Evolutionary conservation across 164 flowering plant genomes (phyloP).

Genomic region (Annona cherimola): DNA sequence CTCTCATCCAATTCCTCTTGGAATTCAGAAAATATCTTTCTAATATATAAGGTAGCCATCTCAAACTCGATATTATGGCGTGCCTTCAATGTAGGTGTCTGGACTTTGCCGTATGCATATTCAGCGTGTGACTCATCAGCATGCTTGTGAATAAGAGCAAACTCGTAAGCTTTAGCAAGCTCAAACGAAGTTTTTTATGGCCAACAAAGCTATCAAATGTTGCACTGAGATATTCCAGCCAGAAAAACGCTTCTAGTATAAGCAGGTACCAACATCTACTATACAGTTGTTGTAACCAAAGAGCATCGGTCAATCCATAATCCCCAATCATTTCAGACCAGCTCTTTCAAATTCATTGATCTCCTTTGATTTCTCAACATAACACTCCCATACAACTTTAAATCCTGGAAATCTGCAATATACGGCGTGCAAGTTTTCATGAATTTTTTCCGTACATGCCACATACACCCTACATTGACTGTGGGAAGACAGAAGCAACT

Average conservation of each 20-base stretch:
- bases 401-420: background rate
- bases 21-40: no score
- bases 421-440: background rate
- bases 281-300: background rate
- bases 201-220: no score
- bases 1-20: no score
- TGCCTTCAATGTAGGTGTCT: no score
- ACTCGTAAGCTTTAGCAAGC: no score
- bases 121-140: no score
- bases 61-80: no score
- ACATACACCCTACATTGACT: background rate
- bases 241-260: slow-evolving; percentile 5
- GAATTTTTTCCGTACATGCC: background rate
- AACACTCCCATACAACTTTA: background rate
- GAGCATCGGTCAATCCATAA: background rate
- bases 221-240: slow-evolving; percentile 10
- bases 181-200: no score
- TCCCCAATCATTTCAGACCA: background rate
- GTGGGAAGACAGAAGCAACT: slow-evolving; percentile 10
- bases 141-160: no score
- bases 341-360: background rate
- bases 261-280: slow-evolving; percentile 1
- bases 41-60: no score
- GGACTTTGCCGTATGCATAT: no score
- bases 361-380: background rate